Conservation (phyloP, 768 basidiomycete genomes). For the Jaapia argillacea region DNA sequence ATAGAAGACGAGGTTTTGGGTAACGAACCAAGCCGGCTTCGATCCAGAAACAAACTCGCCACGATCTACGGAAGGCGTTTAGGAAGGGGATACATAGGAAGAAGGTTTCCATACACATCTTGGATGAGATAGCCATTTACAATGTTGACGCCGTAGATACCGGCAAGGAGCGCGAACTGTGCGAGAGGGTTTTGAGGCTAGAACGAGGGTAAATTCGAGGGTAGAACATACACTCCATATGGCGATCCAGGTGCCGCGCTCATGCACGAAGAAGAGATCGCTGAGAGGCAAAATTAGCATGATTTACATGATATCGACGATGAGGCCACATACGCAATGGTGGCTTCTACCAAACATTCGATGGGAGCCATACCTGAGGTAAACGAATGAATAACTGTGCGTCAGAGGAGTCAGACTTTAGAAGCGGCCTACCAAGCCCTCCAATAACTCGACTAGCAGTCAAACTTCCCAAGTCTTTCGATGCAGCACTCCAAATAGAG, state of each 20-base stretch:
- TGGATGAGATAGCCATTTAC: conserved; percentile 9
- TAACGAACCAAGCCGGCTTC: conserved; percentile 5
- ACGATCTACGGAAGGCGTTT: conserved; percentile 1
- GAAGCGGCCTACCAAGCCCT: no score
- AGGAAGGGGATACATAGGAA: not conserved
- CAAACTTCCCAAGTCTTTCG: conserved; percentile 7
- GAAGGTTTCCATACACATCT: conserved; percentile 2
- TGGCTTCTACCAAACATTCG: conserved; percentile 11
- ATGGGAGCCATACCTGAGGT: conserved; percentile 11
- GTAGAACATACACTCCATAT: conserved; percentile 7
- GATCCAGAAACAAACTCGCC: conserved; percentile 7
- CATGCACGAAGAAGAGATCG: conserved; percentile 10
- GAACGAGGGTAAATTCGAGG: not conserved
- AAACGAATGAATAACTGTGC: no score
- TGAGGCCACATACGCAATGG: conserved; percentile 4
- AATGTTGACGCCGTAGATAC: conserved; percentile 7
- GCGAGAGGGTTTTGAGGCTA: no score
- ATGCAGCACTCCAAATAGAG: conserved; percentile 8
- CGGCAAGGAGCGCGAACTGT: conserved; percentile 6
- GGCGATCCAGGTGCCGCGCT: conserved; percentile 7
- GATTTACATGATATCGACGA: not conserved
- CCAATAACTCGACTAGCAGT: conserved; percentile 9
- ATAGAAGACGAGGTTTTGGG: not conserved
- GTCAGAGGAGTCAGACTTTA: no score
- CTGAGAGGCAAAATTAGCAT: not conserved